Base-by-base conservation (phyloP, 2,329 filamentous ascomycete species). In the Volutella citrinella region DNA sequence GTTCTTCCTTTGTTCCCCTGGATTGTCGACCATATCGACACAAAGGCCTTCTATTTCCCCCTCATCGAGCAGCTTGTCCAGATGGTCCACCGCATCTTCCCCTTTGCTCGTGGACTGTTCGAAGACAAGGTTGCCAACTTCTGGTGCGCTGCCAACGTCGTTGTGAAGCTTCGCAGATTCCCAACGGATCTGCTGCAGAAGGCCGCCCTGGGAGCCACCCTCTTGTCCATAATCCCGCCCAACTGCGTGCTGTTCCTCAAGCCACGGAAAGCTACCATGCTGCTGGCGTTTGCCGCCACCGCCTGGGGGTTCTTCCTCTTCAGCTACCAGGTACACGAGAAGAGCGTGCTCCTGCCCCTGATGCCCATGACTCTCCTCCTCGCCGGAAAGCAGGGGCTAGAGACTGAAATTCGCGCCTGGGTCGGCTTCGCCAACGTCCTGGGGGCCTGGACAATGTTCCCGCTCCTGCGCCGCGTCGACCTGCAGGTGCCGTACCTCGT, bases 81-180 rank as follows among this genome's bases (percentile, higher is more conserved):
- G 62, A 78, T 89, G 50, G 65, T 96, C 10, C 87, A 96, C 59
- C 84, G 93, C n/a, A 77, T 97, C 37, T 97, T 98, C 53, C 93
- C 94, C 1, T 96, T 98, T 56, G 81, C 90, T 2, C 81, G 93
- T n/a, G 93, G 93, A 5, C 68, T 98, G 7, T 98, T 97, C 54
- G 94, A 98, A 65, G 93, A 97, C 68, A 98, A 98, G 64, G 94
- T 98, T 14, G 93, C 93, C 54, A 98, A 98, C 58, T 84, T 96
- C 54, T 98, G 93, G 93, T 98, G 93, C 58, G 84, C 89, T 5
- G 72, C 91, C 36, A 94, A 97, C 57, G 84, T 93, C 1, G 73
- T 94, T 35, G 73, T 95, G 66, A 98, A 98, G 65, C 77, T 98
- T 22, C 78, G 85, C 43, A 68, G 77, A 13, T 93, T 88, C 47